Base-by-base conservation (phyloP, 164 flowering plant genomes). In the Protea cynaroides region DNA sequence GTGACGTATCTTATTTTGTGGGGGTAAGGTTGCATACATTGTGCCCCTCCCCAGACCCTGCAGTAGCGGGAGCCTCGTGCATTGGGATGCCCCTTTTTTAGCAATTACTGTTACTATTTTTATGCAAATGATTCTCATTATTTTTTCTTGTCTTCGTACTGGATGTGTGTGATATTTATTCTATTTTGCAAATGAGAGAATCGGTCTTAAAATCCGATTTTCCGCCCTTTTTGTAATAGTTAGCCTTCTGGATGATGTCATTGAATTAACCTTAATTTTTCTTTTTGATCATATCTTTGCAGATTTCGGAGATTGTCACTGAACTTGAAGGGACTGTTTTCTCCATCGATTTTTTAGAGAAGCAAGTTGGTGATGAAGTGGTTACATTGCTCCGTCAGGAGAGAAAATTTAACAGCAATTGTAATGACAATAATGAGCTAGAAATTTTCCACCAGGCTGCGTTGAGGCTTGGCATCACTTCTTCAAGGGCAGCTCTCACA, bases 401-500 rank as follows among this genome's bases (percentile, higher is more conserved):
- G 61, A 84, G 81, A 74, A 89, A 84, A 70, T 78, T 86, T 69
- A 76, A 81, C 63, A 68, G 59, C 67, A 71, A 69, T 55, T 72
- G 69, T 63, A 75, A 65, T 72, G 98, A 88, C 74, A 78, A 46
- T 59, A 81, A 72, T 71, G 97, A 95, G 80, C 90, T 95, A 12
- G 98, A 95, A 64, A 78, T 79, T 43, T 95, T 95, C 71, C 98
- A 95, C 70, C 92, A 84, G 70, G 94, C 95, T 67, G 99, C 96
- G 68, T 76, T 81, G 19, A 84, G 72, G 77, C 89, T 95, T 64
- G 96, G 95, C 29, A 87, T 95, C 38, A 86, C 91, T 63, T 95
- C 99, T 62, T 92, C 98, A 3, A 83, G 96, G 68, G 90, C 93
- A 29, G 97, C 98, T 58, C 91, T 95, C 22, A 79, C 85, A 9